phyloP scores from a whole-genome alignment of 1,284 basidiomycete species.

The Boletellus deceptivus region DNA sequence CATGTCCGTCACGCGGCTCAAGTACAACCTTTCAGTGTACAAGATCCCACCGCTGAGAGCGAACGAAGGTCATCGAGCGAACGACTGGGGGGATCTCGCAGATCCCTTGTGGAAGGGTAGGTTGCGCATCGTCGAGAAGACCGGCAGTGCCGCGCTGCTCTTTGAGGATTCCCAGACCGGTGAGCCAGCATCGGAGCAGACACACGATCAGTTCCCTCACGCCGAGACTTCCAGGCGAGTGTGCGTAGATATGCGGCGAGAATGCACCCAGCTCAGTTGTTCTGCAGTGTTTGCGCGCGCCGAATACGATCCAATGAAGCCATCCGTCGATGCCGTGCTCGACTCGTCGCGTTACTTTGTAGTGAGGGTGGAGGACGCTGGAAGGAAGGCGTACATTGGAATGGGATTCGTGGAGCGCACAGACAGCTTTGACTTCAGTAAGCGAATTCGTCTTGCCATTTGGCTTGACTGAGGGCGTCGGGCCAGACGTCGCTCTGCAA shows the following conservation, averaged over 20 bases:
- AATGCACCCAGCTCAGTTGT: constrained; percentile 9
- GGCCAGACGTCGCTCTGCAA: constrained; percentile 88
- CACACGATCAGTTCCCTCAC: constrained; percentile 7
- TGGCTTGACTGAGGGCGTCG: constrained; percentile 5
- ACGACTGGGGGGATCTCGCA: constrained; percentile 82
- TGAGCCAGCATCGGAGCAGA: constrained; percentile 29
- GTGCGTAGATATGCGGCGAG: constrained; percentile 40
- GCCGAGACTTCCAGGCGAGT: constrained; percentile 47
- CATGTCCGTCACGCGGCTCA: constrained; percentile 16
- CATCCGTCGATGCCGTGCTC: constrained; percentile 91
- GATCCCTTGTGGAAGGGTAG: constrained; percentile 88
- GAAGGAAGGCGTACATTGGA: constrained; percentile 88
- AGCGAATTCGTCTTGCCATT: constrained; percentile 29
- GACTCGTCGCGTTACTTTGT: constrained; percentile 98
- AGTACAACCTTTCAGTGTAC: constrained; percentile 51
- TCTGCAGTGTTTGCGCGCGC: constrained; percentile 83
- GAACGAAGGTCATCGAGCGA: constrained; percentile 83
- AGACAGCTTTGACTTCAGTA: constrained; percentile 93
- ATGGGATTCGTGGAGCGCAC: constrained; percentile 91
- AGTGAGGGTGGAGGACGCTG: constrained; percentile 83
- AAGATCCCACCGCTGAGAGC: constrained; percentile 80
- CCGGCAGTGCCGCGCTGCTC: constrained; percentile 54
- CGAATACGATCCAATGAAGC: constrained; percentile 80
- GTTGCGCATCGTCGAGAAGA: constrained; percentile 79
- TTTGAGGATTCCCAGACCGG: constrained; percentile 80